Base-by-base conservation (phyloP, 306 rosid species). In the Carpinus viminea region DNA sequence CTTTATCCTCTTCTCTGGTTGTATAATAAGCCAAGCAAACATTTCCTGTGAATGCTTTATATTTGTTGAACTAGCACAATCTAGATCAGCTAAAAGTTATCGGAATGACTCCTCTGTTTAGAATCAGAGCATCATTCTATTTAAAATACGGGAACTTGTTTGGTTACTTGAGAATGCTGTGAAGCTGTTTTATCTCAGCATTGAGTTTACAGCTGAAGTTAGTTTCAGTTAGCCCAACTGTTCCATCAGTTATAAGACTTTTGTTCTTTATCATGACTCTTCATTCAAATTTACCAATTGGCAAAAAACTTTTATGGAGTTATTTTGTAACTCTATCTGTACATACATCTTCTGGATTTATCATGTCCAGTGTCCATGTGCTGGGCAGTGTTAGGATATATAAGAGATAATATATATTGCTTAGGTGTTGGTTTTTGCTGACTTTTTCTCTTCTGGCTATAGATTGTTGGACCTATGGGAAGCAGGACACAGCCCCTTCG, bases 401-500 rank as follows among this genome's bases (percentile, higher is more conserved):
- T 12, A 48, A 48, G 52, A 48, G 16, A 70, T 75, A 66, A 28
- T 31, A 73, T 61, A 36, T 55, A 20, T 26, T 26, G 51, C 24
- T 57, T 62, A 18, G 66, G 76, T 61, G 73, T 81, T 73, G 68
- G 74, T 70, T 74, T 51, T 80, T 36, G 38, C 62, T 79, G 73
- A 54, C 75, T 48, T 38, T 15, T 52, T 28, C 17, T 72, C 68
- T 86, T 77, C 60, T 73, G 76, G 50, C 72, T 81, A 72, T 82
- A 90, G 96, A 84, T 89, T 84, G 80, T 92, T 83, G 98, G 92
- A 74, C 96, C 87, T 12, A 57, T 89, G 90, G 80, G 88, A 57
- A 90, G 86, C 73, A 86, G 97, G 87, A 74, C 87, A 46, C 97
- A 87, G 74, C 88, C 96, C 7, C 82, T 85, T 24, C 86, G 91